phyloP scores from a whole-genome alignment of 1,284 basidiomycete species.

The Meripilus lineatus region DNA sequence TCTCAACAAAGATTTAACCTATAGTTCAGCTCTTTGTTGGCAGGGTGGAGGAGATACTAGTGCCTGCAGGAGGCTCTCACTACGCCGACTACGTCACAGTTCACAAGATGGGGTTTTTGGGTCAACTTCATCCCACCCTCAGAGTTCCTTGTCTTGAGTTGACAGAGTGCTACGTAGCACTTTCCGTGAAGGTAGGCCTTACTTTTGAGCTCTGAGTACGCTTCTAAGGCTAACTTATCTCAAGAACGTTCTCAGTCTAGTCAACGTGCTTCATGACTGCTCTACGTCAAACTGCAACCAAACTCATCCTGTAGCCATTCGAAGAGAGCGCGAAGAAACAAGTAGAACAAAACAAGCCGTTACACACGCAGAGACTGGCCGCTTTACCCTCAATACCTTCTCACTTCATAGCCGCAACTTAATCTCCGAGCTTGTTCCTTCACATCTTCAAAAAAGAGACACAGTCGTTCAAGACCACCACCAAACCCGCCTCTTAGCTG shows the following conservation, averaged over 20 bases:
- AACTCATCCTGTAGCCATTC: neutral
- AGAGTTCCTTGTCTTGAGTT: neutral
- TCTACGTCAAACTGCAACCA: neutral
- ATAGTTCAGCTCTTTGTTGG: neutral
- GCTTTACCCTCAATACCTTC: neutral
- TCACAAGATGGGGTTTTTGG: neutral
- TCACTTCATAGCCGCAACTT: neutral
- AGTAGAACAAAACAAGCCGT: neutral
- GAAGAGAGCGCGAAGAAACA: neutral
- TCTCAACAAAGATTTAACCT: neutral
- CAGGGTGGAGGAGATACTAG: neutral
- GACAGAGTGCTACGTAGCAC: neutral
- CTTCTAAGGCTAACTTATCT: neutral
- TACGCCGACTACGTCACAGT: neutral
- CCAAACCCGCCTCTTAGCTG: no score
- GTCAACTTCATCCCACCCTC: neutral
- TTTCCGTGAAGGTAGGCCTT: neutral
- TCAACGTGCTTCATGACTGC: neutral
- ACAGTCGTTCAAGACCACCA: no score
- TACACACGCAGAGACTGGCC: neutral
- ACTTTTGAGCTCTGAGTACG: neutral
- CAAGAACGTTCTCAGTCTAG: neutral
- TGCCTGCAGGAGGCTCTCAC: neutral
- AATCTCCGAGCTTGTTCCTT: neutral
- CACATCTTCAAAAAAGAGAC: neutral